Evolutionary conservation across 352 stramenopile species (phyloP), one percentile per base, ranked within the genome.

Genomic region (Pythium plurisporium): DNA sequence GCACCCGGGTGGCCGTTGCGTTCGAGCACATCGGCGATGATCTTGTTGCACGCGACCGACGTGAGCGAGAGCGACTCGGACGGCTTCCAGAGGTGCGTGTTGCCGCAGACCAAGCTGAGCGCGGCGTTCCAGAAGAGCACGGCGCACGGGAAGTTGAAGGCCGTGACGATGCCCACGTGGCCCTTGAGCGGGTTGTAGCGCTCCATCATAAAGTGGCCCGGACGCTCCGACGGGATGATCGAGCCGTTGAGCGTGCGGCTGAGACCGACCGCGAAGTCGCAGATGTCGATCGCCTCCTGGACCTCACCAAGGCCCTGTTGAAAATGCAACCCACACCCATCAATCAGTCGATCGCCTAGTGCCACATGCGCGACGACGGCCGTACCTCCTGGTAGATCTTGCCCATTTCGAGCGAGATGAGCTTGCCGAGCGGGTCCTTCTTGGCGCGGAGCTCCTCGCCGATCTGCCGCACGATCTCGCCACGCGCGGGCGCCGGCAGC

Each of bases 261-360:
- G 15, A 97, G 65, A n/a, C 91, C 91, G 34, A 96, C 90, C 10
- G 91, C 91, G 59, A 96, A 95, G 67, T 97, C 91, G 58, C 91
- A 98, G 45, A 98, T 97, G 69, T 98, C 91, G 54, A 98, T 94
- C 9, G 87, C 87, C 44, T 98, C 91, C 64, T 98, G 91, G 26
- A 98, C 91, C 60, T 97, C 91, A 38, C 91, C 91, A 9, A 97
- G 74, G 44, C 89, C 91, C 71, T 93, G 29, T n/a, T 11, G 38
- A 44, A 44, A 10, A 38, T 15, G 33, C 10, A 10, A 44, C 19
- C 17, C 46, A 89, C 79, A 71, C 38, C 38, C n/a, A 44, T 44
- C 38, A 22, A 44, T 44, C 38, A 44, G 6, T 22, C 38, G n/a
- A n/a, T n/a, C n/a, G n/a, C n/a, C n/a, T n/a, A n/a, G n/a, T n/a